Evolutionary conservation across 768 basidiomycete genomes (phyloP).

Genomic region (Lactarius pseudohatsudake): DNA sequence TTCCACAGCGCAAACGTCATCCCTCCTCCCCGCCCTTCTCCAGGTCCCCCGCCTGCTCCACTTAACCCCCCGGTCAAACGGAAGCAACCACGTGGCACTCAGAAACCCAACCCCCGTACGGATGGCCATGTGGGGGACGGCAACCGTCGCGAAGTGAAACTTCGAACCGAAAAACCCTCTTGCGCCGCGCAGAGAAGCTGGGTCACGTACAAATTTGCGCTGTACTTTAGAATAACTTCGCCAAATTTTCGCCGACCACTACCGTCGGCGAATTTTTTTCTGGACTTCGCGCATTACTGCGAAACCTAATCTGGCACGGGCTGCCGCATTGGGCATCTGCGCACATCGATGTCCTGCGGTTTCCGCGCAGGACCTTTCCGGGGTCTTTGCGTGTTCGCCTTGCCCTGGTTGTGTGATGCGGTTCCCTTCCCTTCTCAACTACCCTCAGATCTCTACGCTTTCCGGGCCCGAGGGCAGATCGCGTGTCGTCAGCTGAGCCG

Average conservation of each 20-base stretch:
- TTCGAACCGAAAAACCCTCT: constrained; percentile 8
- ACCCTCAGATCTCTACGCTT: constrained; percentile 7
- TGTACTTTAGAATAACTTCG: constrained; percentile 4
- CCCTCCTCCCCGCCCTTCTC: constrained; percentile 9
- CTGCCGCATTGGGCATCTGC: not conserved
- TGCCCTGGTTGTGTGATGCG: not conserved
- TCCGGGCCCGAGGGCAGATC: constrained; percentile 15
- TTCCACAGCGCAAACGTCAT: constrained; percentile 17
- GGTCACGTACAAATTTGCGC: not conserved
- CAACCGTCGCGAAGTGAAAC: constrained; percentile 15
- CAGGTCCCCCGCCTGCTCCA: constrained; percentile 9
- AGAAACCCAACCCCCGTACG: not conserved
- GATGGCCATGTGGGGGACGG: not conserved
- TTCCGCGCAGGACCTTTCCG: constrained; percentile 2
- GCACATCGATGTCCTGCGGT: constrained; percentile 15
- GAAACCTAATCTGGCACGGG: constrained; percentile 14
- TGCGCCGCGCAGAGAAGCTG: constrained; percentile 16
- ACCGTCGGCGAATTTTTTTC: not conserved
- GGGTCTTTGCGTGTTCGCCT: not conserved
- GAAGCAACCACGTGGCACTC: constrained; percentile 15
- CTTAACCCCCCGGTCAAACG: not conserved
- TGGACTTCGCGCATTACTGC: not conserved
- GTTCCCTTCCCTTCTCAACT: not conserved
- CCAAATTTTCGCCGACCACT: constrained; percentile 1
- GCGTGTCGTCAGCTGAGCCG: constrained; percentile 1